Conservation (phyloP, 257 asterid genomes). For the Petunia axillaris region DNA sequence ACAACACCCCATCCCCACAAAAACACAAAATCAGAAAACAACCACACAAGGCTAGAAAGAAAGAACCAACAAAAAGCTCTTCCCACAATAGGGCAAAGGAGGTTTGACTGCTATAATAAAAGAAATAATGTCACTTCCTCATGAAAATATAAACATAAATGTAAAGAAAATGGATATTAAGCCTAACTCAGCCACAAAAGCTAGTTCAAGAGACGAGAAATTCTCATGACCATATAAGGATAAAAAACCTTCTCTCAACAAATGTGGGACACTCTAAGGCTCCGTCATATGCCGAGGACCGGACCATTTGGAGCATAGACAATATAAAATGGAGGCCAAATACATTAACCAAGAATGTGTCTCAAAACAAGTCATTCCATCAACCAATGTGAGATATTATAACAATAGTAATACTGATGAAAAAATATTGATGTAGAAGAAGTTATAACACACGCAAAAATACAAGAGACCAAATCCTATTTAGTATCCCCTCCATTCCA, state of each 20-base stretch:
- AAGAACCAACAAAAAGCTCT: not conserved
- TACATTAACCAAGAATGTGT: not conserved
- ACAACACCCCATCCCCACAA: not conserved
- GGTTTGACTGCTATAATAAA: conserved; percentile 18
- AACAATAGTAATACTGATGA: not conserved
- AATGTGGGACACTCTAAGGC: conserved; percentile 1
- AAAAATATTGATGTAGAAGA: not conserved
- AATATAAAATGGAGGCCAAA: not conserved
- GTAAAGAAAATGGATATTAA: conserved; percentile 5
- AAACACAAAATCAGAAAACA: not conserved
- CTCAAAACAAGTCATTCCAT: not conserved
- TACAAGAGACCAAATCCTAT: not conserved
- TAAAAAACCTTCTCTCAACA: not conserved
- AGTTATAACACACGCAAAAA: not conserved
- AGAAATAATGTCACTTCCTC: not conserved
- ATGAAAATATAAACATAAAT: conserved; percentile 2
- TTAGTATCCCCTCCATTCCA: not conserved
- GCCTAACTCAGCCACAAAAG: not conserved
- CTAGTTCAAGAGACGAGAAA: not conserved
- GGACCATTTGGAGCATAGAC: not conserved
- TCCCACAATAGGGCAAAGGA: not conserved
- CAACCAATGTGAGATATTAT: not conserved
- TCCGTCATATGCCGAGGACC: not conserved
- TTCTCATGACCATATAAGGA: not conserved
- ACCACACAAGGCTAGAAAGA: not conserved